Evolutionary conservation across 2,329 filamentous ascomycete genomes (phyloP), one percentile per base, ranked within the genome.

Genomic region (Exophiala sideris): DNA sequence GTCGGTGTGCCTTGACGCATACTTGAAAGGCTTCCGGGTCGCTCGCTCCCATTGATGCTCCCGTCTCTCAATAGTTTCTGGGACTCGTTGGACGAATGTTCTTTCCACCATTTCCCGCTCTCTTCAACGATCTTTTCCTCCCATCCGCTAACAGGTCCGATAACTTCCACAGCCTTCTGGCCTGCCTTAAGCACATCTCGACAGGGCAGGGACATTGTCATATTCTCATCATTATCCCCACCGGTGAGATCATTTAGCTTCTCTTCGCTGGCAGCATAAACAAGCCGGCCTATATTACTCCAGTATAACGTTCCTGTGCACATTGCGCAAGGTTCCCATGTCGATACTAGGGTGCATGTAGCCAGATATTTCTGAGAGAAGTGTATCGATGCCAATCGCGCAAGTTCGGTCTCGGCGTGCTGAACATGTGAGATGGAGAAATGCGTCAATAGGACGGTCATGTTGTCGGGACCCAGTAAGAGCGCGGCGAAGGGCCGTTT

Each of bases 311-410:
- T 74, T 4, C 71, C 72, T 35, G 68, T 65, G 60, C 77, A 81
- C 78, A 81, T 80, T 16, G 76, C 77, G 56, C 79, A 81, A 1
- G 78, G 78, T 64, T 81, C 79, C 78, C 79, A 80, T 9, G 78
- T 80, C 18, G 73, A 76, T 44, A 79, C 74, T 36, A 80, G 64
- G 0, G 77, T 79, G 60, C 77, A 80, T 35, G 62, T 63, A 67
- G 74, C 76, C 2, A 81, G 70, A 59, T 75, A 81, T 11, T 71
- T 68, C 56, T 76, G 74, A 2, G 71, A 66, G 60, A 75, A 80
- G 59, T 80, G 78, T 5, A 67, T 64, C 12, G 77, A 73, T 1
- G 77, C 76, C 29, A 79, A 68, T 33, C 76, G 73, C 1, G 77
- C 78, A 4, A 80, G 69, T 39, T 74, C 74, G 45, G 71, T 72